Evolutionary conservation across 2,329 filamentous ascomycete genomes (phyloP).

Genomic region (Arthroderma sp.): DNA sequence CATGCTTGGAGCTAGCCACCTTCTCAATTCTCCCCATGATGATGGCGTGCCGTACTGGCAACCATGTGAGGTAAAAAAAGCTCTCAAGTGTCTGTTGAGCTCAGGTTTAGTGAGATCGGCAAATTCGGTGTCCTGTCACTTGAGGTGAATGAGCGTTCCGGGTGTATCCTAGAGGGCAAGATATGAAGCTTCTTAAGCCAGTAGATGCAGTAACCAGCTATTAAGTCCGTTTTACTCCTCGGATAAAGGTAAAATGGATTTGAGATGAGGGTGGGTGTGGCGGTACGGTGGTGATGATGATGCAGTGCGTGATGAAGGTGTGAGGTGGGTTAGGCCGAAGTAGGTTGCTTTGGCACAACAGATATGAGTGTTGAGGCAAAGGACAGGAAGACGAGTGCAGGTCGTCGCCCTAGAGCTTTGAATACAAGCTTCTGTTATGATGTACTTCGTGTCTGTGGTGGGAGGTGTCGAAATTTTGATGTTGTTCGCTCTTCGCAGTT

Average conservation of each 20-base stretch:
- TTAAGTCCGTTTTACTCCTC: background rate
- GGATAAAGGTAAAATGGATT: background rate
- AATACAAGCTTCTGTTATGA: slow-evolving; percentile 9
- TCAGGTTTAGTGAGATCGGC: background rate
- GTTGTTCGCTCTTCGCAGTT: slow-evolving; percentile 6
- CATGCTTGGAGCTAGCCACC: slow-evolving; percentile 41
- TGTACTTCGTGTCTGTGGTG: slow-evolving; percentile 1
- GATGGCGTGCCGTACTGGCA: slow-evolving; percentile 23
- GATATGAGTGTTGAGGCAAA: slow-evolving; percentile 11
- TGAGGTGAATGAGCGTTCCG: background rate
- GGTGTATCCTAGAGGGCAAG: background rate
- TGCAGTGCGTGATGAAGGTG: slow-evolving; percentile 9
- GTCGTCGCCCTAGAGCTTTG: slow-evolving; percentile 25
- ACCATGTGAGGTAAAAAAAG: slow-evolving; percentile 28
- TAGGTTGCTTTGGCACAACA: background rate
- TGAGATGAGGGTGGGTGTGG: background rate
- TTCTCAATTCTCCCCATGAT: slow-evolving; percentile 44
- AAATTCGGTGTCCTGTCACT: background rate
- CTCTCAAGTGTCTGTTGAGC: background rate
- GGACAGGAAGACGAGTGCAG: slow-evolving; percentile 30
- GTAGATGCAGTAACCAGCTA: background rate
- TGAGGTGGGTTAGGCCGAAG: slow-evolving; percentile 5
- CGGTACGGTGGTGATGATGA: background rate
- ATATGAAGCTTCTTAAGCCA: background rate
- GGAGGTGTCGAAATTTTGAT: slow-evolving; percentile 5